Conservation (phyloP, 2,329 filamentous ascomycete genomes). For the Ceratocystis alfenasii region DNA sequence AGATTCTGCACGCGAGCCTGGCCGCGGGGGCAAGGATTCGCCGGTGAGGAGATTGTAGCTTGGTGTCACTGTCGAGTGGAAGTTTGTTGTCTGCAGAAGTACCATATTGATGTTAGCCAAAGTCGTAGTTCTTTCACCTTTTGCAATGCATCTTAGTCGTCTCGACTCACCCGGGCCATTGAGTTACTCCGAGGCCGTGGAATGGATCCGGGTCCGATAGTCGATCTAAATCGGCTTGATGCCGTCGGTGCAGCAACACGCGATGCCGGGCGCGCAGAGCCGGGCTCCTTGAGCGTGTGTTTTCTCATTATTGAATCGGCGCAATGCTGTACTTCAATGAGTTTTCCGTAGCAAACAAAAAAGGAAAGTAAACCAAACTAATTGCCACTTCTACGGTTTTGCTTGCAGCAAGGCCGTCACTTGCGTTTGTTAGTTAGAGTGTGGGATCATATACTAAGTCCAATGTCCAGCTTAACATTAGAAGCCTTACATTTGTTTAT, state of each 20-base stretch:
- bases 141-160: not conserved
- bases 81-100: constrained; percentile 12
- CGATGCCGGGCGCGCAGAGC: constrained; percentile 20
- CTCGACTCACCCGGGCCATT: constrained; percentile 14
- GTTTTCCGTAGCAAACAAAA: not conserved
- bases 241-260: constrained; percentile 19
- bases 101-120: constrained; percentile 26
- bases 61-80: constrained; percentile 28
- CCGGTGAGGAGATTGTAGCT: constrained; percentile 50
- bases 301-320: constrained; percentile 15
- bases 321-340: not conserved
- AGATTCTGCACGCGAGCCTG: constrained; percentile 35
- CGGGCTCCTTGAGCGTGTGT: constrained; percentile 16
- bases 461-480: not conserved
- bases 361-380: not conserved
- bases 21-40: constrained; percentile 28
- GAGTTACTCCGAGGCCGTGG: constrained; percentile 17
- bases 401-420: too few species aligned
- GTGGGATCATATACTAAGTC: too few species aligned
- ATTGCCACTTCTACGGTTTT: too few species aligned
- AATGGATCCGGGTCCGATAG: constrained; percentile 17
- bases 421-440: too few species aligned
- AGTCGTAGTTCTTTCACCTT: constrained; percentile 24
- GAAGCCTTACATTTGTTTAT: constrained; percentile 3
- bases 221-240: constrained; percentile 16